phyloP scores from a whole-genome alignment of 768 basidiomycete genomes.

The Naematelia aurantialba region DNA sequence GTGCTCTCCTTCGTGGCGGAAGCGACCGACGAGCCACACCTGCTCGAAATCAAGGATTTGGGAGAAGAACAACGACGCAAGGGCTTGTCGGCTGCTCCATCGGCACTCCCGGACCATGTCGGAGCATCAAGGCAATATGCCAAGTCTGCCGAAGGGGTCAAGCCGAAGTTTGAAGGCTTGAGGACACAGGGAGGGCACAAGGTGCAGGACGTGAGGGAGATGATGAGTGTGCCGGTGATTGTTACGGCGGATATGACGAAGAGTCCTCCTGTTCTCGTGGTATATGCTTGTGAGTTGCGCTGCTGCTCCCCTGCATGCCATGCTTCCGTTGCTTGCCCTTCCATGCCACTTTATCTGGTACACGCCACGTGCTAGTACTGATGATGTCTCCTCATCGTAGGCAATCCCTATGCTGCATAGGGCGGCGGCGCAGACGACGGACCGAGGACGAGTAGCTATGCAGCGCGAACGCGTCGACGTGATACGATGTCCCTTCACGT shows the following conservation, averaged over 20 bases:
- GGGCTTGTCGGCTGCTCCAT: slow-evolving; percentile 81
- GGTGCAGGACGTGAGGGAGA: slow-evolving; percentile 89
- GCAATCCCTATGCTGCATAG: slow-evolving; percentile 1
- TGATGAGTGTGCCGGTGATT: slow-evolving; percentile 92
- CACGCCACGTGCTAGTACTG: background rate
- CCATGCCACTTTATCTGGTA: background rate
- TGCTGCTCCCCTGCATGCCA: background rate
- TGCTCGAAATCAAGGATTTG: slow-evolving; percentile 89
- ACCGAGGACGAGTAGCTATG: background rate
- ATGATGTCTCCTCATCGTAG: background rate
- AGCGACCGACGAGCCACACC: slow-evolving; percentile 90
- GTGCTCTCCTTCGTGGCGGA: slow-evolving; percentile 94
- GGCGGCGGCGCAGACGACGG: too few species aligned
- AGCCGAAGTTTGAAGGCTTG: slow-evolving; percentile 80
- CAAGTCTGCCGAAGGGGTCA: slow-evolving; percentile 62
- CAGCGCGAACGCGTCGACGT: background rate
- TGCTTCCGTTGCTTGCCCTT: background rate
- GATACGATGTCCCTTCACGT: background rate
- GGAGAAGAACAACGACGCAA: slow-evolving; percentile 87
- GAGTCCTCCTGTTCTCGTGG: slow-evolving; percentile 92
- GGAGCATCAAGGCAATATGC: slow-evolving; percentile 70
- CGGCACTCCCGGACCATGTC: slow-evolving; percentile 46
- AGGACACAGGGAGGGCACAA: slow-evolving; percentile 73
- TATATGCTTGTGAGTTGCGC: slow-evolving; percentile 63
- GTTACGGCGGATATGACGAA: slow-evolving; percentile 92